phyloP scores from a whole-genome alignment of 176 grass and related monocot species.

The Poa pratensis region DNA sequence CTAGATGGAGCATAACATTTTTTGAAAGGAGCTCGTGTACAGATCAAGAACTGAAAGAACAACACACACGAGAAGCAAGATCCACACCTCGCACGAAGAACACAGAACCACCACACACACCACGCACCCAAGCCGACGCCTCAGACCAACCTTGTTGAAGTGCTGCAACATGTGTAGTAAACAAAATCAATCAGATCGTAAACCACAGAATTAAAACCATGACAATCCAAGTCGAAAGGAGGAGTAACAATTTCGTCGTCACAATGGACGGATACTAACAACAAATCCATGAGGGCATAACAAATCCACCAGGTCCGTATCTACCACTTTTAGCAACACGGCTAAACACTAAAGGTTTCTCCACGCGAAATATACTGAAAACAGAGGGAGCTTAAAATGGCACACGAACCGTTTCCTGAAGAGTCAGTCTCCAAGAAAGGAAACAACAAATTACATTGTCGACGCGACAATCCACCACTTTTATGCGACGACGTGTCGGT shows the following conservation, averaged over 20 bases:
- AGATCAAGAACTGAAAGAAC: no score
- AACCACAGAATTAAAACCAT: neutral
- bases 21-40: no score
- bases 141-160: no score
- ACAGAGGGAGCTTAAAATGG: neutral
- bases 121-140: no score
- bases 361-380: neutral
- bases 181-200: neutral
- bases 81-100: no score
- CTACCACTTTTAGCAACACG: conserved; percentile 8
- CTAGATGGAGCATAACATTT: neutral
- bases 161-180: no score
- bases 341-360: neutral
- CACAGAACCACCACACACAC: no score
- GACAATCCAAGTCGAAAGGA: neutral
- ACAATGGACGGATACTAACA: neutral
- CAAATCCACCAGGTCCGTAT: neutral
- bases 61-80: no score
- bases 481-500: neutral
- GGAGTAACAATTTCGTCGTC: neutral
- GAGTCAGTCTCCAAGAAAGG: conserved; percentile 10
- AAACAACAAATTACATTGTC: conserved; percentile 27
- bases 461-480: conserved; percentile 3
- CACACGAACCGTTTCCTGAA: neutral
- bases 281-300: neutral